Percentiles rank a stretch among this genome's conserved stretches.
Conservation (phyloP, 164 flowering plant species). For the Vitis labrusca region DNA sequence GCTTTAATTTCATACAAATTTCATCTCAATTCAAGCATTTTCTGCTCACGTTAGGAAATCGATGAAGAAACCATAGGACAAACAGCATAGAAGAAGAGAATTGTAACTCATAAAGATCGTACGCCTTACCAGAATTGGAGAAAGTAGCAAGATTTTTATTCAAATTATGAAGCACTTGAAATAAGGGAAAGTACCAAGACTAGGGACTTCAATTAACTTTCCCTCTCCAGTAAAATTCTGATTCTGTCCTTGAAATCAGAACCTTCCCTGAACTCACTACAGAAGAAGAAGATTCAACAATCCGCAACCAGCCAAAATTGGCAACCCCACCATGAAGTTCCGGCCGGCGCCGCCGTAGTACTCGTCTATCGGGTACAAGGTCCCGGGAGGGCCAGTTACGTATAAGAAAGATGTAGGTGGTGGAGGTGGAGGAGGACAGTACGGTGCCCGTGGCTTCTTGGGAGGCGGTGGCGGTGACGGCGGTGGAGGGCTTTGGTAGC, state of each 20-base stretch:
- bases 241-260: no score
- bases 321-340: slow-evolving; percentile 9
- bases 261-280: slow-evolving; percentile 5
- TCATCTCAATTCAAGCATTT: no score
- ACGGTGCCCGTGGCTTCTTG: slow-evolving; percentile 25
- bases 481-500: slow-evolving; percentile 22
- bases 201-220: background rate
- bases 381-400: slow-evolving; percentile 57
- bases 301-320: slow-evolving; percentile 15
- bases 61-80: no score
- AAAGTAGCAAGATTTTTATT: background rate
- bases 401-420: slow-evolving; percentile 27
- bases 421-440: slow-evolving; percentile 52
- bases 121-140: no score
- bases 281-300: slow-evolving; percentile 16
- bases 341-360: slow-evolving; percentile 24
- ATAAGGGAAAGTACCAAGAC: background rate
- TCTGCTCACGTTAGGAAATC: no score
- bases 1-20: no score
- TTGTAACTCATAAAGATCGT: no score
- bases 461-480: slow-evolving; percentile 30
- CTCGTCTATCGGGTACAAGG: slow-evolving; percentile 39
- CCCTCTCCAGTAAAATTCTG: background rate
- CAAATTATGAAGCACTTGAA: background rate
- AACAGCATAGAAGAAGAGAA: no score